Base-by-base conservation (phyloP, 129 eudicot species). In the Logfia minima region DNA sequence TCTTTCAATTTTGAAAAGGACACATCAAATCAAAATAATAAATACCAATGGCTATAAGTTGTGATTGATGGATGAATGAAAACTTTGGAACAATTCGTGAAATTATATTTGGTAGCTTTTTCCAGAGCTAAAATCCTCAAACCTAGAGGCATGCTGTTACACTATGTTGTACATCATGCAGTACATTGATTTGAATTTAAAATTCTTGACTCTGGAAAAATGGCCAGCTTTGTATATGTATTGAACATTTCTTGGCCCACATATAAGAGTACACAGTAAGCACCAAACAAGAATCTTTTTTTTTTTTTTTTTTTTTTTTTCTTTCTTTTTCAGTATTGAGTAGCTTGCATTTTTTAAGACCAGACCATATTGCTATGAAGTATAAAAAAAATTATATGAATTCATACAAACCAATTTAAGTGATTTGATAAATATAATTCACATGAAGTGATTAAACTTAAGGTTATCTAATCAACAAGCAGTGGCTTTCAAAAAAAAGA, bases 21-120 rank as follows among this genome's bases (percentile, higher is more conserved):
- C 84, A 75, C 84, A 74, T 81, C 84, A 81, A 75, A 75, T 81
- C 84, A 68, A 75, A 55, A 74, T 75, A 81, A 58, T 81, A 74
- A 75, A 75, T 80, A 80, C 80, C 45, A 80, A 35, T 79, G 72
- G 71, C 82, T 66, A 60, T 35, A 34, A 37, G 28, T 34, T 74
- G 64, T 74, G 70, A 73, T 66, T 80, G 80, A 80, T 80, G 53
- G 74, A 80, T 39, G 21, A 21, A 61, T 39, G 24, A 5, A 61
- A 67, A 67, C 76, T 63, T 66, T 43, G 70, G 55, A 66, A 80
- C 68, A 65, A 34, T 53, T 74, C 34, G 29, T 52, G 32, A 64
- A 48, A 79, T 45, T 51, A 34, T 29, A 22, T 51, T 35, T 66
- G 32, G 34, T 37, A 34, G 16, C 23, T 60, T 41, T n/a, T n/a